Conservation (phyloP, 805 yeast species). For the Candida xiaguanensis region DNA sequence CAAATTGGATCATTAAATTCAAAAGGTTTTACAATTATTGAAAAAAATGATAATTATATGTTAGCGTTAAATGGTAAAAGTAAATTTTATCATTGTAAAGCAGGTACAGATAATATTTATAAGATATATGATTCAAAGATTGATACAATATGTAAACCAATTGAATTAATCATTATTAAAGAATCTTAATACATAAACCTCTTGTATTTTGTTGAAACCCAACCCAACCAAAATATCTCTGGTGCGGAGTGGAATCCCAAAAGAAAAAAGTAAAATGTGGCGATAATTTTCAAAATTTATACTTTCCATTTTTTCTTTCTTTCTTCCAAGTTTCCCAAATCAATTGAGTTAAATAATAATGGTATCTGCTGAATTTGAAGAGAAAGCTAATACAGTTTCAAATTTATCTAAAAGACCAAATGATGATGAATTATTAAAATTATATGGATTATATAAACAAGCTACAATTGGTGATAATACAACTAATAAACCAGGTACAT, state of each 20-base stretch:
- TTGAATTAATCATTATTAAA: not conserved
- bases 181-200: no score
- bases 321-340: not conserved
- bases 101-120: not conserved
- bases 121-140: not conserved
- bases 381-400: conserved; percentile 56
- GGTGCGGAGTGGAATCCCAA: not conserved
- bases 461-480: conserved; percentile 94
- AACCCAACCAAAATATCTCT: no score
- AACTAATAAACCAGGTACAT: conserved; percentile 84
- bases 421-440: conserved; percentile 80
- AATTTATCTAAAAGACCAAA: conserved; percentile 70
- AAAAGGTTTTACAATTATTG: not conserved
- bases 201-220: no score
- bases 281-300: not conserved
- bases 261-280: not conserved
- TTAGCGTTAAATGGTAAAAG: not conserved
- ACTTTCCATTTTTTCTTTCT: not conserved
- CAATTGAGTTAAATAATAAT: conserved; percentile 10
- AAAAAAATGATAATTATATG: not conserved
- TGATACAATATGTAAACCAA: not conserved
- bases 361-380: conserved; percentile 31
- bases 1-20: not conserved
- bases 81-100: not conserved
- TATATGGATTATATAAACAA: conserved; percentile 94